Percentiles rank a stretch among this genome's conserved stretches.
Conservation (phyloP, 2,329 filamentous ascomycete species). For the Reticulascus tulasneorum region DNA sequence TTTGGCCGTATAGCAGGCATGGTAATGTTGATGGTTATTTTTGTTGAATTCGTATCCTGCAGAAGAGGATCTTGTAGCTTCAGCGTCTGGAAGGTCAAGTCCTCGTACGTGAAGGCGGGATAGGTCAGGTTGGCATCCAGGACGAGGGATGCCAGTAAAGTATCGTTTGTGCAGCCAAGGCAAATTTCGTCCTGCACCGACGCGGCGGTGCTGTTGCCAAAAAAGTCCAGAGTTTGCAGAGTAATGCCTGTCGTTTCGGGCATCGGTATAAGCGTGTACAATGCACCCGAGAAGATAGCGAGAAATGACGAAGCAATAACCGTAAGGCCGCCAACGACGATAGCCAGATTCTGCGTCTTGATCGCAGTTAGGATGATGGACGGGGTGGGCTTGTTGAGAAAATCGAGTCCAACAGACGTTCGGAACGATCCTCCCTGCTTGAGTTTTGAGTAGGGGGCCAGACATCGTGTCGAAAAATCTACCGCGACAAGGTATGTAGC, state of each 20-base stretch:
- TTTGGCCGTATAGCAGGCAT: constrained; percentile 27
- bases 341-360: constrained; percentile 21
- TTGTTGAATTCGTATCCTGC: constrained; percentile 6
- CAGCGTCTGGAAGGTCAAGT: constrained; percentile 19
- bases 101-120: constrained; percentile 30
- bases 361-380: constrained; percentile 22
- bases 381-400: constrained; percentile 25
- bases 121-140: constrained; percentile 29
- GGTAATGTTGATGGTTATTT: constrained; percentile 16
- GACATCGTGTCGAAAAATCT: constrained; percentile 26
- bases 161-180: constrained; percentile 21
- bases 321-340: constrained; percentile 21
- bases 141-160: constrained; percentile 27
- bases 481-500: constrained; percentile 25
- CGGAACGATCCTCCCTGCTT: constrained; percentile 21
- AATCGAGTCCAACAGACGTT: constrained; percentile 25
- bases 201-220: constrained; percentile 19
- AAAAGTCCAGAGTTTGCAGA: constrained; percentile 24
- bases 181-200: no score
- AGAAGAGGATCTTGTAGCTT: constrained; percentile 4
- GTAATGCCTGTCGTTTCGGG: constrained; percentile 17
- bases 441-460: constrained; percentile 29
- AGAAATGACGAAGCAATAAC: constrained; percentile 25
- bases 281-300: constrained; percentile 24
- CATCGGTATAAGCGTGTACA: constrained; percentile 26